phyloP scores from a whole-genome alignment of 805 yeast species.

The Metschnikowia aberdeeniae region DNA sequence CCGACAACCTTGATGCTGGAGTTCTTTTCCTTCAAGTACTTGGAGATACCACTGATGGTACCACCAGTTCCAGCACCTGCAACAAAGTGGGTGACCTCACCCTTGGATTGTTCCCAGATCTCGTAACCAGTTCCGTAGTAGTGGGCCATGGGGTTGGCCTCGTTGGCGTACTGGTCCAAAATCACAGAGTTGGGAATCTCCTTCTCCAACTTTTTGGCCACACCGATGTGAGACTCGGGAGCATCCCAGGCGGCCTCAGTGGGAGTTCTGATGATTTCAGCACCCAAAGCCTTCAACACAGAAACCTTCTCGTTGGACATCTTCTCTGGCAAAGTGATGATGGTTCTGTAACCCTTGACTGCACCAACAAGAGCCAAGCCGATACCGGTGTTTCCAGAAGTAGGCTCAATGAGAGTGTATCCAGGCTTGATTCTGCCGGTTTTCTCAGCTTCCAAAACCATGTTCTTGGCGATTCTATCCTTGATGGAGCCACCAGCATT shows the following conservation, averaged over 20 bases:
- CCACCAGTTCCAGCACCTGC: conserved; percentile 98
- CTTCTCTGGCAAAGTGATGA: conserved; percentile 85
- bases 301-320: conserved; percentile 90
- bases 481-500: conserved; percentile 90
- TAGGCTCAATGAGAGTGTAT: conserved; percentile 80
- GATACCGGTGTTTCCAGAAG: conserved; percentile 89
- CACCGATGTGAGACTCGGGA: conserved; percentile 89
- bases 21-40: conserved; percentile 69
- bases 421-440: conserved; percentile 81
- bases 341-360: conserved; percentile 79
- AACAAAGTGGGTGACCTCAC: conserved; percentile 66
- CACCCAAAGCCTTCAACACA: conserved; percentile 83
- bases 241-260: conserved; percentile 92
- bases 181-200: conserved; percentile 84
- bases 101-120: conserved; percentile 75
- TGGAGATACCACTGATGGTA: conserved; percentile 88
- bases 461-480: conserved; percentile 81
- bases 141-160: conserved; percentile 79
- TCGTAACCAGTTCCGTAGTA: conserved; percentile 81
- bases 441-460: conserved; percentile 83
- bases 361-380: conserved; percentile 87
- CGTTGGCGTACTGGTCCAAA: conserved; percentile 77
- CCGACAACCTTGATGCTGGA: conserved; percentile 60
- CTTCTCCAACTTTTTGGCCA: conserved; percentile 71
- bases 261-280: conserved; percentile 87